Evolutionary conservation across 345 rosid species (phyloP), one percentile per base, ranked within the genome.

Genomic region (Laguncularia racemosa): DNA sequence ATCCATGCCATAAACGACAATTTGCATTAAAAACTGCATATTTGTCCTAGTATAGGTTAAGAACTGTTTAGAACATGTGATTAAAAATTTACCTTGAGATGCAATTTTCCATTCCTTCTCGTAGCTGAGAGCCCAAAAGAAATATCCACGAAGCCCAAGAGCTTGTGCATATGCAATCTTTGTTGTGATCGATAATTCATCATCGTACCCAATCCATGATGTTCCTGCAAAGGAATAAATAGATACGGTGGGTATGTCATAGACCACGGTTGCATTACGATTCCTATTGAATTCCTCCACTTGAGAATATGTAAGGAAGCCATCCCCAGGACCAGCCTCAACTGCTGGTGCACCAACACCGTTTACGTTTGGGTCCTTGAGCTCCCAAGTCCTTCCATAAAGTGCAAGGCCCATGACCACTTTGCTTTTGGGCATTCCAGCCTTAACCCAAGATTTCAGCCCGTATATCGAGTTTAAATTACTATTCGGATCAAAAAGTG

Each of bases 361-460:
- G 33, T 71, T 60, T 5, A 20, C 62, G 0, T 68, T 76, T 0
- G 80, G 77, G 67, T 80, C 84, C 51, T 78, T 78, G 2, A 83
- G 84, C 15, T 44, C 44, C 89, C 89, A 80, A 0, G 82, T 67
- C 67, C 48, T 63, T 13, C 84, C 86, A 11, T 80, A 83, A 1
- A 80, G 76, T 1, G 86, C 78, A 53, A 78, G 46, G 12, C 89
- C 89, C 80, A 80, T 83, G 2, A 80, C 84, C 53, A 83, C 11
- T 63, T 49, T 74, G 50, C 47, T 23, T 13, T 15, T 16, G 0
- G 50, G 67, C 38, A 80, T 13, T 8, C 84, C 82, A 0, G 80
- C 77, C 45, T 7, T n/a, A 9, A 78, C 23, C 89, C 84, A 78
- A 17, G 89, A 78, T 19, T 17, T 45, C 14, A 80, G 78, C 50